A percentile compares a stretch with the other conserved stretches of the same genome.
Conservation (phyloP, 208 protist species). For the Herpetomonas tarakana region DNA sequence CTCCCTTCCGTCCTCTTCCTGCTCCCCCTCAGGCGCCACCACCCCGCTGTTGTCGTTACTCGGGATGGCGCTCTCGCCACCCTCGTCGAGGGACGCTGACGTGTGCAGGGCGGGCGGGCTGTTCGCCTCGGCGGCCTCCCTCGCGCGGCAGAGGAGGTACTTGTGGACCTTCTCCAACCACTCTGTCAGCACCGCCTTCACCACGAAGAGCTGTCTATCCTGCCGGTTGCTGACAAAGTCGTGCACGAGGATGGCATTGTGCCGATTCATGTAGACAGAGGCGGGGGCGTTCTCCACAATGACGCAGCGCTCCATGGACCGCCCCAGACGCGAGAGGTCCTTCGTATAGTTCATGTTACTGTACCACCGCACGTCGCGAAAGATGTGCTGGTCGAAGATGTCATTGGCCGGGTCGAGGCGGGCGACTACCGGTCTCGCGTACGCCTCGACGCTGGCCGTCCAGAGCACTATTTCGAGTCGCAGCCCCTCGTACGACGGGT, state of each 20-base stretch:
- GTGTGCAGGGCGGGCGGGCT: not conserved
- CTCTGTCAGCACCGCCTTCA: constrained; percentile 59
- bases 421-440: constrained; percentile 66
- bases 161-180: constrained; percentile 48
- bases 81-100: constrained; percentile 10
- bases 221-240: constrained; percentile 74
- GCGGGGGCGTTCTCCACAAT: constrained; percentile 91
- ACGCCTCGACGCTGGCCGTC: constrained; percentile 80
- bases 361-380: constrained; percentile 87
- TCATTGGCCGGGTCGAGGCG: constrained; percentile 64
- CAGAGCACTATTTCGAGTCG: constrained; percentile 85
- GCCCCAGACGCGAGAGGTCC: constrained; percentile 78
- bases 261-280: constrained; percentile 75
- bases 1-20: constrained; percentile 2
- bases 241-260: constrained; percentile 81
- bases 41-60: not conserved
- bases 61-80: constrained; percentile 1
- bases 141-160: constrained; percentile 1
- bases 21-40: not conserved
- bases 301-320: constrained; percentile 59
- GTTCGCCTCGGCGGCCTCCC: not conserved
- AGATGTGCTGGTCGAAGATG: constrained; percentile 84
- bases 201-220: constrained; percentile 73
- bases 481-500: constrained; percentile 14
- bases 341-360: constrained; percentile 82